These are phyloP conservation scores for Hordeum marinum DNA, from an alignment of 176 grass and related monocot species.

Conservation along the genomic window DNA sequence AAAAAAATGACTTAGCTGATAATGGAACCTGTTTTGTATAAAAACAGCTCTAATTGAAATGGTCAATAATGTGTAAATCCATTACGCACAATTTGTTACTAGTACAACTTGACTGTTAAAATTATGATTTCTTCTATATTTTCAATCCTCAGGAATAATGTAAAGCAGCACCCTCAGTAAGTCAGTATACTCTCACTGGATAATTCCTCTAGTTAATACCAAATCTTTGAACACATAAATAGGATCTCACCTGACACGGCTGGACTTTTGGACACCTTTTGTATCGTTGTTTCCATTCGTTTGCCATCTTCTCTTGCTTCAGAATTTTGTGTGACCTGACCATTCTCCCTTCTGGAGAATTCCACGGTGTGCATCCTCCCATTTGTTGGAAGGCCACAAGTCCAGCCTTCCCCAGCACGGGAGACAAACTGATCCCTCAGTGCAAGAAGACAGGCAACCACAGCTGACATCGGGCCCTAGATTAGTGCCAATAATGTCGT, in stretches of 20 bases:
- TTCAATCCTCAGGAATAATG: not conserved
- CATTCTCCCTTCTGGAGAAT: constrained; percentile 21
- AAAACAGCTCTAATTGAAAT: not conserved
- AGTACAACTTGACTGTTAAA: not conserved
- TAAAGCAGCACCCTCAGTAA: not conserved
- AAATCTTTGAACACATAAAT: not conserved
- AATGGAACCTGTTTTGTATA: not conserved
- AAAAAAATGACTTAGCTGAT: constrained; percentile 2
- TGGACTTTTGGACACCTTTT: constrained; percentile 16
- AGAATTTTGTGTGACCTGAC: constrained; percentile 1
- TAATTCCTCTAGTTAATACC: not conserved
- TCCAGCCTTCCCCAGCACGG: constrained; percentile 15
- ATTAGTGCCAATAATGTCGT: constrained; percentile 26
- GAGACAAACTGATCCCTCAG: constrained; percentile 41
- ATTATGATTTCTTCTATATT: not conserved
- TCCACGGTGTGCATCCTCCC: constrained; percentile 9
- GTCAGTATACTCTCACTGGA: not conserved
- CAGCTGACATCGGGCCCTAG: constrained; percentile 51
- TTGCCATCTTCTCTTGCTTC: constrained; percentile 11
- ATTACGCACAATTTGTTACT: not conserved
- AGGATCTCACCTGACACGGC: constrained; percentile 29
- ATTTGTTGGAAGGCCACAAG: constrained; percentile 24
- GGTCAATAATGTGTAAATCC: not conserved
- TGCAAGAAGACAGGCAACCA: constrained; percentile 41
- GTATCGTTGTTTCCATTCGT: constrained; percentile 1